phyloP scores from a whole-genome alignment of 805 yeast genomes.

The Wickerhamomyces strasburgensis region DNA sequence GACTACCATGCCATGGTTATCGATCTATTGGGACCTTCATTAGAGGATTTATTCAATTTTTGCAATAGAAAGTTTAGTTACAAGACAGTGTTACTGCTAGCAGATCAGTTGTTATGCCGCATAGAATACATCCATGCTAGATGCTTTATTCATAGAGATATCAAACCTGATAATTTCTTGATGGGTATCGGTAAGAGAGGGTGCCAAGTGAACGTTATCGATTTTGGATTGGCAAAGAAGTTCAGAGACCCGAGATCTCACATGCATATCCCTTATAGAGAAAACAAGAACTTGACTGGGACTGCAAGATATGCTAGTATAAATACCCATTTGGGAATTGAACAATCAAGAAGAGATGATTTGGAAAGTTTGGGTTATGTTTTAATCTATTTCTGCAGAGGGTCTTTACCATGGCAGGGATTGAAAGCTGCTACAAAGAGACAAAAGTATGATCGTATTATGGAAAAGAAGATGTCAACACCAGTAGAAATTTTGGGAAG shows the following conservation, averaged over 20 bases:
- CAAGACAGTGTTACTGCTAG: constrained; percentile 68
- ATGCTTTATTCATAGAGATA: constrained; percentile 73
- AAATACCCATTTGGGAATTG: constrained; percentile 82
- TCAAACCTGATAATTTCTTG: constrained; percentile 78
- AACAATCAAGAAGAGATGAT: constrained; percentile 80
- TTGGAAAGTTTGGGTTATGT: constrained; percentile 80
- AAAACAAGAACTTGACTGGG: constrained; percentile 73
- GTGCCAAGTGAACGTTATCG: constrained; percentile 73
- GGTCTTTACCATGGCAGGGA: constrained; percentile 89
- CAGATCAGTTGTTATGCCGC: constrained; percentile 71
- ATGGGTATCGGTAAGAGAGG: constrained; percentile 60
- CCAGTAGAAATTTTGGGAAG: constrained; percentile 54
- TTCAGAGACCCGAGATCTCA: constrained; percentile 76
- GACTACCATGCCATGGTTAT: constrained; percentile 72
- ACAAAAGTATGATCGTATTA: constrained; percentile 77
- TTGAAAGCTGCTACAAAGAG: constrained; percentile 82
- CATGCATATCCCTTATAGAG: constrained; percentile 79
- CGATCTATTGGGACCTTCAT: constrained; percentile 73
- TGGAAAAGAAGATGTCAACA: constrained; percentile 71
- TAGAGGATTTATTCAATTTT: constrained; percentile 84
- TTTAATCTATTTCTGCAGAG: constrained; percentile 71
- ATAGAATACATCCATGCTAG: constrained; percentile 73
- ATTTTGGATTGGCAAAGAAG: constrained; percentile 86
- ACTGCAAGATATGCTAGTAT: constrained; percentile 87
- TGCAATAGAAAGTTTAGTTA: constrained; percentile 71